A percentile compares a stretch with the other conserved stretches of the same genome.
Conservation (phyloP, 2,329 filamentous ascomycete species). For the Clarireedia homoeocarpa region DNA sequence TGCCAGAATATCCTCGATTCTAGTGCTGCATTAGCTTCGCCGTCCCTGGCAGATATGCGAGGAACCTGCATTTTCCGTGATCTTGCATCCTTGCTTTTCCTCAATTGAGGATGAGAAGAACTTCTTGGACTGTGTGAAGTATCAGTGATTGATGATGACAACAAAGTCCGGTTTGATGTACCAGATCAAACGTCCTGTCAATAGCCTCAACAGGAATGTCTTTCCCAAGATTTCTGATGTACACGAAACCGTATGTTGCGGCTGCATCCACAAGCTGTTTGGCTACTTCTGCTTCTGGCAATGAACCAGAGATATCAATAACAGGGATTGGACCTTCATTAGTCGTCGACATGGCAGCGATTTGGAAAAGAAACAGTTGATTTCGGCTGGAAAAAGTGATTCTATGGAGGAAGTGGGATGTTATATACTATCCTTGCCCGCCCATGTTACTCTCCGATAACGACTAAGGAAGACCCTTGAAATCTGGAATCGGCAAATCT, state of each 20-base stretch:
- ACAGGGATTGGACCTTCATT: constrained; percentile 53
- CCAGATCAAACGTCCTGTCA: constrained; percentile 65
- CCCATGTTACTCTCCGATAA: background rate
- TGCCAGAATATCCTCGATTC: constrained; percentile 83
- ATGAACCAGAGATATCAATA: constrained; percentile 66
- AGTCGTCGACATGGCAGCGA: background rate
- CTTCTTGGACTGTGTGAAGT: constrained; percentile 48
- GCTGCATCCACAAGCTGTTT: constrained; percentile 72
- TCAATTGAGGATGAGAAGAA: constrained; percentile 65
- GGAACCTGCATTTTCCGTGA: constrained; percentile 49
- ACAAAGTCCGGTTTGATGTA: constrained; percentile 31
- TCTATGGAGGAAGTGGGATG: background rate
- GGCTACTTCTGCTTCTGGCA: constrained; percentile 47
- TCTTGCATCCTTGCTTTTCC: constrained; percentile 68
- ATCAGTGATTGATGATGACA: background rate
- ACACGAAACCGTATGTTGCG: constrained; percentile 79
- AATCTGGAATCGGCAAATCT: no score
- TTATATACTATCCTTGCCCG: background rate
- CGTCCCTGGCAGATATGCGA: background rate
- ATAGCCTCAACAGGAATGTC: constrained; percentile 62
- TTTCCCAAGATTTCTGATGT: constrained; percentile 66
- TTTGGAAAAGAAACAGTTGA: no score
- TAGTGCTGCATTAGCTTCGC: constrained; percentile 33
- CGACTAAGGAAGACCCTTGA: no score
- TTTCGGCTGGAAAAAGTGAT: no score